A percentile compares a stretch with the other conserved stretches of the same genome.
Evolutionary conservation across 1,284 basidiomycete species (phyloP).

Genomic region (Cutaneotrichosporon spelunceum): DNA sequence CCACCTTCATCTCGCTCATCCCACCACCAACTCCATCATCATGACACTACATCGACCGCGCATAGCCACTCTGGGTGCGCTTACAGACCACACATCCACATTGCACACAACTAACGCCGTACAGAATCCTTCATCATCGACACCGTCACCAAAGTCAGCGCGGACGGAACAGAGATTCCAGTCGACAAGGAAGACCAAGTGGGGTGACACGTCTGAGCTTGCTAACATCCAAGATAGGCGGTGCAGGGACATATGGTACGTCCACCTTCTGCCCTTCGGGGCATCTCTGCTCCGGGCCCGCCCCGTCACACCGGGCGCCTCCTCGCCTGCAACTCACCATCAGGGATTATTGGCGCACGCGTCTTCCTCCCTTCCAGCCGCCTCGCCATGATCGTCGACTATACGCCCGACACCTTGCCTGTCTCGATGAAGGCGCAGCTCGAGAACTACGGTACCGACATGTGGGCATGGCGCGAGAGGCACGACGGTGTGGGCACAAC

Average conservation of each 20-base stretch:
- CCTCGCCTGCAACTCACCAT: background rate
- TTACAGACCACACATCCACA: background rate
- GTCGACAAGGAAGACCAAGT: slow-evolving; percentile 42
- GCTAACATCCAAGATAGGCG: slow-evolving; percentile 39
- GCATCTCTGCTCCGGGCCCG: background rate
- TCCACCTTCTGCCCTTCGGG: background rate
- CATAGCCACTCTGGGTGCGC: slow-evolving; percentile 20
- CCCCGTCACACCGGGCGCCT: background rate
- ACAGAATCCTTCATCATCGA: slow-evolving; percentile 47
- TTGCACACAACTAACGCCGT: slow-evolving; percentile 19
- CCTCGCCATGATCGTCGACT: slow-evolving; percentile 46
- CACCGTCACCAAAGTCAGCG: slow-evolving; percentile 40
- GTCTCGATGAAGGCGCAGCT: slow-evolving; percentile 29
- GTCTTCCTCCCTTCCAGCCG: slow-evolving; percentile 37
- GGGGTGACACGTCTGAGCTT: background rate
- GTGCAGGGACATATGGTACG: slow-evolving; percentile 48
- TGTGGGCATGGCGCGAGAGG: slow-evolving; percentile 39
- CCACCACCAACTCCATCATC: background rate
- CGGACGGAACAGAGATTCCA: slow-evolving; percentile 33
- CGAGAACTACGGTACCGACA: slow-evolving; percentile 35
- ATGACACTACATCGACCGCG: slow-evolving; percentile 7
- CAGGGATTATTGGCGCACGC: slow-evolving; percentile 46
- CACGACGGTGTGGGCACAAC: slow-evolving; percentile 39
- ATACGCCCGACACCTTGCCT: slow-evolving; percentile 34
- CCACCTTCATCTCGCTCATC: background rate